These are phyloP conservation scores for Entoloma clypeatum DNA, from an alignment of 1,284 basidiomycete species.

Conservation along the genomic window DNA sequence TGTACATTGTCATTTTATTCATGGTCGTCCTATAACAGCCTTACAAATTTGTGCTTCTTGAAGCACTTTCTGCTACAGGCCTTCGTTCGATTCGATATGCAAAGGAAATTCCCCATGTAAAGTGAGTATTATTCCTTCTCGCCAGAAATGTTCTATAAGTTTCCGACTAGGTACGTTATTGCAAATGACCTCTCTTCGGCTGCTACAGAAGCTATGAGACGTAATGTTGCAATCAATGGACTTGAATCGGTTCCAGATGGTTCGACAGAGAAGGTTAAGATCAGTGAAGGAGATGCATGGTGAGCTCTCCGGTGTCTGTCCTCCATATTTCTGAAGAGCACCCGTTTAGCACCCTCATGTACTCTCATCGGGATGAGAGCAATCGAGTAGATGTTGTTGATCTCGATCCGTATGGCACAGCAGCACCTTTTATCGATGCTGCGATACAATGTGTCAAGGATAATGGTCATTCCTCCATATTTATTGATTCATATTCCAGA, in stretches of 20 bases:
- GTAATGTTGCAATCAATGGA: conserved; percentile 89
- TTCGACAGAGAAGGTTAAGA: conserved; percentile 56
- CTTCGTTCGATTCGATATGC: conserved; percentile 96
- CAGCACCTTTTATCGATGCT: conserved; percentile 95
- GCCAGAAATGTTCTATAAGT: conserved; percentile 11
- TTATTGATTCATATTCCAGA: conserved; percentile 3
- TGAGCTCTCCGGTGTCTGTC: conserved; percentile 29
- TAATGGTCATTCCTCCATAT: conserved; percentile 53
- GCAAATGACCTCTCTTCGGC: conserved; percentile 90
- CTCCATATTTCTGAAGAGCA: neutral
- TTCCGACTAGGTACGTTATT: conserved; percentile 68
- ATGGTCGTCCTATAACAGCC: no score
- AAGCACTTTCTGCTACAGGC: conserved; percentile 94
- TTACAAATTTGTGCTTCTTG: conserved; percentile 80
- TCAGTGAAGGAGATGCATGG: conserved; percentile 95
- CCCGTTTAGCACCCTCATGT: conserved; percentile 76
- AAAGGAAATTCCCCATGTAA: conserved; percentile 92
- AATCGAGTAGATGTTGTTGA: conserved; percentile 91
- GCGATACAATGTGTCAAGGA: conserved; percentile 90
- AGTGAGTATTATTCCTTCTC: conserved; percentile 42
- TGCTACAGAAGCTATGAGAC: conserved; percentile 83
- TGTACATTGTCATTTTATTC: no score
- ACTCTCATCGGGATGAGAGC: conserved; percentile 74
- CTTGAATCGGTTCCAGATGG: conserved; percentile 41
- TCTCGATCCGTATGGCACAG: conserved; percentile 96